A percentile compares a stretch with the other conserved stretches of the same genome.
These are phyloP conservation scores for Nicotiana paniculata DNA, from an alignment of 257 asterid genomes.

Conservation along the genomic window DNA sequence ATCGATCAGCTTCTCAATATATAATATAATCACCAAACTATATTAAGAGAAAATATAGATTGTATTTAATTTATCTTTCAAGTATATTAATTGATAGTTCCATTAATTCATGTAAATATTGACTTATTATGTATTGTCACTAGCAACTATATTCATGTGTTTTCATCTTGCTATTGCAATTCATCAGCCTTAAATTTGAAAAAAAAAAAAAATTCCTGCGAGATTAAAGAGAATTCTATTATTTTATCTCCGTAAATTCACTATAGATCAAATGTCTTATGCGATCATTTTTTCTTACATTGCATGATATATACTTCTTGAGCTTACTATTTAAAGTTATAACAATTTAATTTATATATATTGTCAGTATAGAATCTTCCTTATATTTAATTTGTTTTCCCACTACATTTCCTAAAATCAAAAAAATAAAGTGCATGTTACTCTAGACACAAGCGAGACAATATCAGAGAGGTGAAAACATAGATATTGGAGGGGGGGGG, in stretches of 20 bases:
- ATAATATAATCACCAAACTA: background rate
- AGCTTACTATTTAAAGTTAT: too few species aligned
- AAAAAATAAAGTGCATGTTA: background rate
- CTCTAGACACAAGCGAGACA: constrained; percentile 3
- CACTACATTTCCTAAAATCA: background rate
- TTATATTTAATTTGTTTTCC: background rate
- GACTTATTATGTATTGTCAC: constrained; percentile 6
- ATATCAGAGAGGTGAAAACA: constrained; percentile 7
- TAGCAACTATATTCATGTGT: constrained; percentile 7
- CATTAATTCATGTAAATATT: background rate
- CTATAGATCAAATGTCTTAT: too few species aligned
- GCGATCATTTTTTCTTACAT: too few species aligned
- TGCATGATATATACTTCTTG: too few species aligned
- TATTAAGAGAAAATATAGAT: background rate
- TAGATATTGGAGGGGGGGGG: background rate
- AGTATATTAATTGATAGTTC: background rate
- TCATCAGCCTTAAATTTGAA: constrained; percentile 26
- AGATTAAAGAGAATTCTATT: too few species aligned
- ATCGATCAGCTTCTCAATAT: constrained; percentile 22
- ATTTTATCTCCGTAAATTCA: too few species aligned
- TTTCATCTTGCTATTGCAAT: constrained; percentile 16
- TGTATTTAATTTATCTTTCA: background rate
- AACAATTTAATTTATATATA: too few species aligned
- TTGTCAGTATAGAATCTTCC: background rate
- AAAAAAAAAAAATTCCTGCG: too few species aligned